Percentiles rank a stretch among this genome's conserved stretches.
These are phyloP conservation scores for Flaveria floridana DNA, from an alignment of 140 eudicot species.

Conservation along the genomic window DNA sequence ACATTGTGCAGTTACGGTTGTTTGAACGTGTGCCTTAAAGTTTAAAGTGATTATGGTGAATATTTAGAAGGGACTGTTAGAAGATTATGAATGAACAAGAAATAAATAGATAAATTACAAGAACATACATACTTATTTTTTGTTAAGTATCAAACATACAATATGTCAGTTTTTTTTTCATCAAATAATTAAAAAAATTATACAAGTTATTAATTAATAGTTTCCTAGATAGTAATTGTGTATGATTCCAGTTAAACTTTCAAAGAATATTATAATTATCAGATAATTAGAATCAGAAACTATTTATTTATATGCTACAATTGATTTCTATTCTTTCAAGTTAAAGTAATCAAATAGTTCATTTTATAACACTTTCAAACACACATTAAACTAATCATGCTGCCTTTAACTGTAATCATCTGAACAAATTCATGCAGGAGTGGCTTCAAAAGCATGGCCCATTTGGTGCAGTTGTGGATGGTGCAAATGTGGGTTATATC, in stretches of 20 bases:
- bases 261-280: background rate
- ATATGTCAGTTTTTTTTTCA: background rate
- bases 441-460: conserved; percentile 87
- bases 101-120: background rate
- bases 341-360: background rate
- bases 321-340: background rate
- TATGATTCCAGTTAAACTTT: background rate
- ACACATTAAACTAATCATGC: conserved; percentile 1
- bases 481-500: conserved; percentile 76
- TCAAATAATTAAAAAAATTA: background rate
- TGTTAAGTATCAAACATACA: background rate
- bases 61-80: background rate
- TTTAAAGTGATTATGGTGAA: background rate
- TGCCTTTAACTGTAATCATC: conserved; percentile 25
- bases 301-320: background rate
- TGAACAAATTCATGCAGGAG: conserved; percentile 52
- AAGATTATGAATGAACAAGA: no score
- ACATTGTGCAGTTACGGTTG: background rate
- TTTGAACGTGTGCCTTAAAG: background rate
- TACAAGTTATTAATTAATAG: background rate
- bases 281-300: background rate
- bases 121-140: background rate
- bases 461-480: conserved; percentile 95
- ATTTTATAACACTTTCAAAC: background rate
- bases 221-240: no score